Base-by-base conservation (phyloP, 163 green algal species). In the Chlorella variabilis region DNA sequence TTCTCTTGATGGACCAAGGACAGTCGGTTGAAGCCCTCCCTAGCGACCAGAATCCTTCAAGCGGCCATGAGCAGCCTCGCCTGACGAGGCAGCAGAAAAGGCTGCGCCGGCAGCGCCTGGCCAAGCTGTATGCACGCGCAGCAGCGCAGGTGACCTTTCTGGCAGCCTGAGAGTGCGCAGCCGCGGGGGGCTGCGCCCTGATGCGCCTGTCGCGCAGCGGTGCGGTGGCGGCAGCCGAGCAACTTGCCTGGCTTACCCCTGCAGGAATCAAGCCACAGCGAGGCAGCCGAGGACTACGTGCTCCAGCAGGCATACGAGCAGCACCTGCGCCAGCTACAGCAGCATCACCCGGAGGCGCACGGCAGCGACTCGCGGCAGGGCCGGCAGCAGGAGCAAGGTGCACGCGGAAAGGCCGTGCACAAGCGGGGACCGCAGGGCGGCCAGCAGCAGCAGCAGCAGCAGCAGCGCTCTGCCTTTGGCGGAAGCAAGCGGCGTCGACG, bases 231-330 rank as follows among this genome's bases (percentile, higher is more conserved):
- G n/a, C n/a, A n/a, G n/a, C n/a, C n/a, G n/a, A n/a, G n/a, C n/a
- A n/a, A n/a, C n/a, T n/a, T n/a, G n/a, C n/a, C n/a, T n/a, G n/a
- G n/a, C n/a, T n/a, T n/a, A n/a, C n/a, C n/a, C n/a, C 20, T 58
- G 54, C 71, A 79, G 71, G 71, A 79, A 5, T 79, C 71, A 21
- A 79, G 61, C 54, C 54, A 79, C 71, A 79, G 54, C 11, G 71
- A 54, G 20, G 54, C 54, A 17, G 25, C 34, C 1, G 71, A 69
- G 23, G 71, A 79, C 21, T 38, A 69, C 42, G 71, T 34, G 13
- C 25, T 79, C 25, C 29, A 79, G 54, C 54, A 31, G 25, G 71
- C 71, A 21, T 79, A 79, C 36, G 71, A 79, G 36, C 71, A 79
- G 36, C 71, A 69, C 36, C 54, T 79, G 54, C 71, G 15, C 51